phyloP scores from a whole-genome alignment of 192 early-diverging fungal species.

The Backusella tarrabulga region DNA sequence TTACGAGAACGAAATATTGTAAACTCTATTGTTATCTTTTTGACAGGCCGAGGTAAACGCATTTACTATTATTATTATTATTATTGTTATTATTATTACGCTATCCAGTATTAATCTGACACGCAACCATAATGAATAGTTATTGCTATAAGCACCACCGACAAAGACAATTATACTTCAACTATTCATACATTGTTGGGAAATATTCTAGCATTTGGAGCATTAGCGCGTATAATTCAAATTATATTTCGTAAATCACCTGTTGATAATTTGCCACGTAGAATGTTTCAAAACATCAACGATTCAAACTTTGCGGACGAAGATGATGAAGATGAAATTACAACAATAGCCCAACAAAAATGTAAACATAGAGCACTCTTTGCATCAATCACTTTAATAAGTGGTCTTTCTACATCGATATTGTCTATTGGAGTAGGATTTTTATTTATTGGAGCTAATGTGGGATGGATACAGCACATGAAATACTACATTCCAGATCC shows the following conservation, averaged over 20 bases:
- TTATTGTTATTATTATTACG: neutral
- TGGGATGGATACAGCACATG: constrained; percentile 36
- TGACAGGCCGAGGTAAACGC: constrained; percentile 36
- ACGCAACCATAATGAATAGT: neutral
- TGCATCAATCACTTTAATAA: constrained; percentile 36
- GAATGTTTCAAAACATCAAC: constrained; percentile 4
- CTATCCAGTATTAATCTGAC: neutral
- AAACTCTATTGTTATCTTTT: constrained; percentile 37
- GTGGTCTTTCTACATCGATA: constrained; percentile 37
- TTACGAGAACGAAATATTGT: constrained; percentile 41
- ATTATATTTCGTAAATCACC: constrained; percentile 25
- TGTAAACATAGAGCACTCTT: constrained; percentile 20
- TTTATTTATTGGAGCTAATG: constrained; percentile 39
- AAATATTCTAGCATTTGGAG: constrained; percentile 14
- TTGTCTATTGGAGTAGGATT: constrained; percentile 38
- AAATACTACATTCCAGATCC: constrained; percentile 39
- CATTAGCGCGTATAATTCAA: constrained; percentile 10
- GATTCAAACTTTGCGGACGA: constrained; percentile 9
- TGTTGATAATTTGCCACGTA: constrained; percentile 17
- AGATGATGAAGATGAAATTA: constrained; percentile 6
- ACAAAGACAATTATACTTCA: constrained; percentile 8
- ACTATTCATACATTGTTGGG: constrained; percentile 13
- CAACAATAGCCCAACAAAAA: neutral
- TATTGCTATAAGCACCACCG: neutral
- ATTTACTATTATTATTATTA: neutral